phyloP scores from a whole-genome alignment of 2,329 filamentous ascomycete species.

The Neoarthrinium moseri region DNA sequence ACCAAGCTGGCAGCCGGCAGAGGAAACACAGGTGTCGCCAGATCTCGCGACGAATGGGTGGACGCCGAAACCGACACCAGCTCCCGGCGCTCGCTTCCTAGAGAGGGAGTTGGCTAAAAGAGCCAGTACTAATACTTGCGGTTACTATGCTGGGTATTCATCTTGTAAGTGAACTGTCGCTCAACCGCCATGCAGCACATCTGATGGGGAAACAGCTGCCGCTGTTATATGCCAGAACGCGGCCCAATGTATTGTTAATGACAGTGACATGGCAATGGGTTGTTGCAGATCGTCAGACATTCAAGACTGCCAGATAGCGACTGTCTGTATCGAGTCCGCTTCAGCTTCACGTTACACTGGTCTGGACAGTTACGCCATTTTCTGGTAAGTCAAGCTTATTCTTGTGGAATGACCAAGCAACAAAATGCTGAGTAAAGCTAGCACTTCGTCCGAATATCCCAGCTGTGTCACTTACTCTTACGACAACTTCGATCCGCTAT shows the following conservation, averaged over 20 bases:
- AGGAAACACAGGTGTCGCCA: conserved; percentile 15
- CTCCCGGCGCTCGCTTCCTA: conserved; percentile 18
- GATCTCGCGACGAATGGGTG: conserved; percentile 21
- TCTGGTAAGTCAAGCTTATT: conserved; percentile 10
- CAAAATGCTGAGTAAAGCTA: neutral
- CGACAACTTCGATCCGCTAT: conserved; percentile 20
- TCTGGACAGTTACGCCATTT: neutral
- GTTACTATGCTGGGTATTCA: conserved; percentile 19
- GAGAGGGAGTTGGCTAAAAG: conserved; percentile 21
- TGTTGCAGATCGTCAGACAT: conserved; percentile 23
- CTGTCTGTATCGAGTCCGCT: conserved; percentile 24
- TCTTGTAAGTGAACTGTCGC: conserved; percentile 25
- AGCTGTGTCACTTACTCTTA: conserved; percentile 28
- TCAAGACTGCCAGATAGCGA: conserved; percentile 22
- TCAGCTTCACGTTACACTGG: conserved; percentile 5
- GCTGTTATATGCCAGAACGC: conserved; percentile 15
- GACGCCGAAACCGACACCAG: conserved; percentile 27
- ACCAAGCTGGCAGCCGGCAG: conserved; percentile 26
- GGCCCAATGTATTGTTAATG: conserved; percentile 20
- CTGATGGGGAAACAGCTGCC: neutral
- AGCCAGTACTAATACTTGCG: conserved; percentile 18
- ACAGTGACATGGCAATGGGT: conserved; percentile 18
- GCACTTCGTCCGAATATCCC: conserved; percentile 14
- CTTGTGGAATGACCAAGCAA: no score
- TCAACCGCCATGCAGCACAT: no score